Evolutionary conservation across 2,329 filamentous ascomycete species (phyloP).

Genomic region (Phyllosticta paracitricarpa): DNA sequence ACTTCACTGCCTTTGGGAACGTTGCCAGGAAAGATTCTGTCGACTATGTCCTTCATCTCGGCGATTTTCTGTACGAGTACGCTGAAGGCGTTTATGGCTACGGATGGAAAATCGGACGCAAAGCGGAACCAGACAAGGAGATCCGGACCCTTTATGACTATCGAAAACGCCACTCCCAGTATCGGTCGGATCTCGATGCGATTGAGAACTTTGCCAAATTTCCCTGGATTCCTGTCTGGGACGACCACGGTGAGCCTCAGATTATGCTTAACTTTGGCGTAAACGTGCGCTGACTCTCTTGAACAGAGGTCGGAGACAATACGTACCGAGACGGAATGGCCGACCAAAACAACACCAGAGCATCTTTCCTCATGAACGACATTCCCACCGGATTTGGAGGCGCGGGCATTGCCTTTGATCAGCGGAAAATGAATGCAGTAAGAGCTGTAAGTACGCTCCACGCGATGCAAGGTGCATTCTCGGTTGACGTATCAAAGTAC

Average conservation of each 20-base stretch:
- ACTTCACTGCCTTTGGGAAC: slow-evolving; percentile 41
- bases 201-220: slow-evolving; percentile 30
- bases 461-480: neutral
- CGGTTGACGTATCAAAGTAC: slow-evolving; percentile 15
- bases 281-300: neutral
- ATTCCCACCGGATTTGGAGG: neutral
- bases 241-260: slow-evolving; percentile 42
- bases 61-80: slow-evolving; percentile 37
- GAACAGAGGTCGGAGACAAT: slow-evolving; percentile 31
- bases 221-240: slow-evolving; percentile 45
- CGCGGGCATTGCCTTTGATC: slow-evolving; percentile 29
- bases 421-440: slow-evolving; percentile 38
- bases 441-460: slow-evolving; percentile 18
- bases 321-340: slow-evolving; percentile 31
- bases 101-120: slow-evolving; percentile 23
- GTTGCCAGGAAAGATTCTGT: slow-evolving; percentile 29
- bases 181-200: slow-evolving; percentile 33
- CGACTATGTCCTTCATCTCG: slow-evolving; percentile 32
- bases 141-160: slow-evolving; percentile 36
- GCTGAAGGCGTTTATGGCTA: slow-evolving; percentile 27
- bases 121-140: slow-evolving; percentile 26
- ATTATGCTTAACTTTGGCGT: neutral
- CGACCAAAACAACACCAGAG: slow-evolving; percentile 34
- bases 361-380: slow-evolving; percentile 29
- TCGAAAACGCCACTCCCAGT: slow-evolving; percentile 30